A percentile compares a stretch with the other conserved stretches of the same genome.
phyloP scores from a whole-genome alignment of 2,329 filamentous ascomycete species.

The Alternaria ventricosa region DNA sequence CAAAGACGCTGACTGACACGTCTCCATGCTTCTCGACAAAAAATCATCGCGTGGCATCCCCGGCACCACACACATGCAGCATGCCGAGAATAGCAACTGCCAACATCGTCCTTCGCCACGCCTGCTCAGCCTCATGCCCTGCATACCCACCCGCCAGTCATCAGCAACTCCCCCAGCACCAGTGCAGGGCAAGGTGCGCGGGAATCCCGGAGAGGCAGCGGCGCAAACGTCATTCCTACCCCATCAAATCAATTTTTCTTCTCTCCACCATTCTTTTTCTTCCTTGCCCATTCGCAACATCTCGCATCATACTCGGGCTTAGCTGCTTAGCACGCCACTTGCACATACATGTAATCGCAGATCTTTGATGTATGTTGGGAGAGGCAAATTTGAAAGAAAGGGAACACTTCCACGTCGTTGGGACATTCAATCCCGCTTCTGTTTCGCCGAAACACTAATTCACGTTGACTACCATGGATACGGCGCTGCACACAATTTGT shows the following conservation, averaged over 20 bases:
- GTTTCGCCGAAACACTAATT: constrained; percentile 1
- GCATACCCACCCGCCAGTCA: constrained; percentile 2
- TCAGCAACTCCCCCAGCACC: neutral
- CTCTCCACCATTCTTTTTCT: neutral
- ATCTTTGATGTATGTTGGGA: neutral
- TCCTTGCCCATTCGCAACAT: neutral
- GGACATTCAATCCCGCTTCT: neutral
- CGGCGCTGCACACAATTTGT: neutral
- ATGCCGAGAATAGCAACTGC: constrained; percentile 20
- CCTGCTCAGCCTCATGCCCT: constrained; percentile 10
- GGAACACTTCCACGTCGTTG: neutral
- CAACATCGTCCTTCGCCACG: constrained; percentile 8
- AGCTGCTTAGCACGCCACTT: neutral
- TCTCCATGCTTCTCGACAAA: neutral
- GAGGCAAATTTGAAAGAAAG: neutral
- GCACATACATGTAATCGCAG: neutral
- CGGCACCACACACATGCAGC: constrained; percentile 8
- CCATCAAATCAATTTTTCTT: neutral
- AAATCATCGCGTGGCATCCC: constrained; percentile 2
- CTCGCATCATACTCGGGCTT: neutral
- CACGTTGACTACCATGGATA: constrained; percentile 5
- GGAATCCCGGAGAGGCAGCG: neutral
- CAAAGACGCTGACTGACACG: constrained; percentile 4
- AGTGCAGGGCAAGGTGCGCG: constrained; percentile 1
- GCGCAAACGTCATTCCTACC: constrained; percentile 2